Percentiles rank a stretch among this genome's conserved stretches.
These are phyloP conservation scores for Phytophthora gonapodyides DNA, from an alignment of 352 stramenopile species.

Conservation along the genomic window DNA sequence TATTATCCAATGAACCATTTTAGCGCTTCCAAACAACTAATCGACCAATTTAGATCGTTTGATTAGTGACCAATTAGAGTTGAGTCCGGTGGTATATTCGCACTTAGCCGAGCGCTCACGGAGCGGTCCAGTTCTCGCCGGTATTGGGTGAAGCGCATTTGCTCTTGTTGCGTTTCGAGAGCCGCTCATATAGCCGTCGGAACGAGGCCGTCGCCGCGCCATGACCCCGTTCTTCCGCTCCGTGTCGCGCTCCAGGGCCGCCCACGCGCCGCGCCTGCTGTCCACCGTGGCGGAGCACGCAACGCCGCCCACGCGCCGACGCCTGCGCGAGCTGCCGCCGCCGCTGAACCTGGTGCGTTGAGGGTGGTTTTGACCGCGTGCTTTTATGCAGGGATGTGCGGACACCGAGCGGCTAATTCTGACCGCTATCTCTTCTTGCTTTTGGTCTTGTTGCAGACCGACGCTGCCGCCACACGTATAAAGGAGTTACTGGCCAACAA, in stretches of 20 bases:
- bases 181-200: slow-evolving; percentile 21
- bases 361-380: neutral
- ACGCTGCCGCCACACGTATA: slow-evolving; percentile 88
- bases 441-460: slow-evolving; percentile 55
- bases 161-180: slow-evolving; percentile 19
- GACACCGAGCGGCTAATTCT: slow-evolving; percentile 8
- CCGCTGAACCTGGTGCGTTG: slow-evolving; percentile 75
- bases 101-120: slow-evolving; percentile 3
- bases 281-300: slow-evolving; percentile 51
- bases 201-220: slow-evolving; percentile 1
- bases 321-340: slow-evolving; percentile 68
- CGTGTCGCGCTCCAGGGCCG: slow-evolving; percentile 21
- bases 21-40: neutral
- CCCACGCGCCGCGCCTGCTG: slow-evolving; percentile 25
- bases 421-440: neutral
- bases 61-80: slow-evolving; percentile 13
- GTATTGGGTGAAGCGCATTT: slow-evolving; percentile 11
- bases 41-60: neutral
- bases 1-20: neutral
- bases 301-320: slow-evolving; percentile 49
- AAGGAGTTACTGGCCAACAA: slow-evolving; percentile 85
- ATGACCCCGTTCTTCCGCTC: slow-evolving; percentile 47
- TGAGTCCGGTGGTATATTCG: neutral
- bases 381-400: slow-evolving; percentile 6
- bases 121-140: slow-evolving; percentile 14